phyloP scores from a whole-genome alignment of 371 early-diverging fungal species.

The Mucor sp. region DNA sequence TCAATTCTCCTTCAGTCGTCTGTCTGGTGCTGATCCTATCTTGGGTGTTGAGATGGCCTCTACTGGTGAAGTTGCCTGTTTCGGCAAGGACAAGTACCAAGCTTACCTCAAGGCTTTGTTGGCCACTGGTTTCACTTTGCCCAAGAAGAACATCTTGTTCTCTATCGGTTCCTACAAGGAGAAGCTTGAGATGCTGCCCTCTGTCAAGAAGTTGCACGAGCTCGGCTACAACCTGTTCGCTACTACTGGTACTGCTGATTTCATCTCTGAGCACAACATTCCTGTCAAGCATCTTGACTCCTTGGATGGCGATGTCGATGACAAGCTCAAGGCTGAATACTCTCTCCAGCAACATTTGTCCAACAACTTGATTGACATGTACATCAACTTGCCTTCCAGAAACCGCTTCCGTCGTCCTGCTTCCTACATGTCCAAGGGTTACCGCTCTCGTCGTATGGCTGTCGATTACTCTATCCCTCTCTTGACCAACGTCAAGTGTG shows the following conservation, averaged over 20 bases:
- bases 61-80: constrained; percentile 98
- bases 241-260: constrained; percentile 95
- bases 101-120: constrained; percentile 94
- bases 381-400: constrained; percentile 96
- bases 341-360: constrained; percentile 90
- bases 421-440: constrained; percentile 93
- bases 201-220: constrained; percentile 78
- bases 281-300: constrained; percentile 89
- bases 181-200: constrained; percentile 89
- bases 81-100: constrained; percentile 92
- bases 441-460: constrained; percentile 94
- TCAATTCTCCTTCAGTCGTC: constrained; percentile 93
- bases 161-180: constrained; percentile 97
- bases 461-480: constrained; percentile 95
- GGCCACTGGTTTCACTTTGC: constrained; percentile 88
- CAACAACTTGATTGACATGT: constrained; percentile 96
- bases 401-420: constrained; percentile 96
- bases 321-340: constrained; percentile 85
- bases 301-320: constrained; percentile 53
- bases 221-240: constrained; percentile 91
- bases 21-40: constrained; percentile 94
- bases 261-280: constrained; percentile 88
- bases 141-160: constrained; percentile 89
- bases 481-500: constrained; percentile 98
- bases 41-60: constrained; percentile 98